Conservation (phyloP, 176 grass and related monocot genomes). For the Bothriochloa decipiens region DNA sequence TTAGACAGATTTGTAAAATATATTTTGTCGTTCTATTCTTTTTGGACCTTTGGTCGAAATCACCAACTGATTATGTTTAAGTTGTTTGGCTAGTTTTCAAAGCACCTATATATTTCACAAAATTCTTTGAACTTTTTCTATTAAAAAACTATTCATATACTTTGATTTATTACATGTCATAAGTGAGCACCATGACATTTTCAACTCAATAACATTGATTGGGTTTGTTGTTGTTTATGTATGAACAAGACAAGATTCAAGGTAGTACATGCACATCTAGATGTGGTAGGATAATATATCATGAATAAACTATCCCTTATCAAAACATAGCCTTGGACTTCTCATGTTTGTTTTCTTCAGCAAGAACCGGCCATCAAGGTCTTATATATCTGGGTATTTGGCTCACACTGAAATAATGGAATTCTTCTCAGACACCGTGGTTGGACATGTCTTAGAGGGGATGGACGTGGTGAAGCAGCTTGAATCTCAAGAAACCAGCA, state of each 20-base stretch:
- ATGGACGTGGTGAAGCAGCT: constrained; percentile 70
- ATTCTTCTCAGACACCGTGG: constrained; percentile 61
- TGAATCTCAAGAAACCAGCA: constrained; percentile 69
- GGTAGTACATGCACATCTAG: background rate
- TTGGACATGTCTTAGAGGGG: constrained; percentile 64
- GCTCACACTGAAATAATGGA: constrained; percentile 13
- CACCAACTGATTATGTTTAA: constrained; percentile 7
- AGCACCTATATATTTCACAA: background rate
- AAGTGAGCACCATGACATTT: constrained; percentile 31
- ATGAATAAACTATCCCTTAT: constrained; percentile 31
- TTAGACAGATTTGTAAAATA: background rate
- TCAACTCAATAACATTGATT: constrained; percentile 20
- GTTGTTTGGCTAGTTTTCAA: background rate
- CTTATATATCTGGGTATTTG: constrained; percentile 13
- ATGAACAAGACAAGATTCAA: constrained; percentile 6
- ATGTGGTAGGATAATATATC: constrained; percentile 27
- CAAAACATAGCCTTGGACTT: constrained; percentile 2
- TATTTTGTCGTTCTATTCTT: background rate
- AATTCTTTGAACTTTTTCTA: background rate
- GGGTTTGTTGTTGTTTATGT: background rate
- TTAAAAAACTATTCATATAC: background rate
- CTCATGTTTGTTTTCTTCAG: constrained; percentile 3
- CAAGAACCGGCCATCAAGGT: constrained; percentile 2
- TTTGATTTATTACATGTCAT: background rate
- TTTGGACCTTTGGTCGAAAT: background rate